phyloP scores from a whole-genome alignment of 2,329 filamentous ascomycete species.

The Phyllachora maydis region DNA sequence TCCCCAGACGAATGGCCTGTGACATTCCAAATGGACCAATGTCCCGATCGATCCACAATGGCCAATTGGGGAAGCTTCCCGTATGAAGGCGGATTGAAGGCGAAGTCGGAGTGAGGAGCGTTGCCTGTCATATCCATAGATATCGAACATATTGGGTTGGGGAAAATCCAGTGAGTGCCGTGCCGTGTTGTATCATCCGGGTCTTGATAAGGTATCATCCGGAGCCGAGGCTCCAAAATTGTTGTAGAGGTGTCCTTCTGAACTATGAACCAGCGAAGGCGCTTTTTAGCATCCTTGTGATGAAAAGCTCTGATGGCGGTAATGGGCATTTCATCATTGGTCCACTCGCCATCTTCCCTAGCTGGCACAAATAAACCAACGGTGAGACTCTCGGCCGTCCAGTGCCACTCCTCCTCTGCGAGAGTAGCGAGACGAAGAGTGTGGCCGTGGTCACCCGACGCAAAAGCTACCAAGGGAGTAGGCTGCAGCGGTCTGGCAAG shows the following conservation, averaged over 20 bases:
- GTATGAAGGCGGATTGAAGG: constrained; percentile 34
- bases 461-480: constrained; percentile 21
- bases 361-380: too few relatives aligned
- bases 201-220: constrained; percentile 11
- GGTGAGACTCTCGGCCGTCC: constrained; percentile 22
- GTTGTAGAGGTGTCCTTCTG: constrained; percentile 30
- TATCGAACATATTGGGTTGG: constrained; percentile 33
- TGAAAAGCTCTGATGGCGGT: constrained; percentile 28
- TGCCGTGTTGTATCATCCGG: constrained; percentile 5
- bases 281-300: constrained; percentile 15
- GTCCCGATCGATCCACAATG: constrained; percentile 41
- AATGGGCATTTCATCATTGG: constrained; percentile 26
- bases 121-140: constrained; percentile 28
- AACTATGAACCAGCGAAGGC: constrained; percentile 28
- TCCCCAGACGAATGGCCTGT: too few relatives aligned
- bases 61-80: constrained; percentile 38
- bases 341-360: too few relatives aligned
- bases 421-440: constrained; percentile 32
- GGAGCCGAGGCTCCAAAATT: constrained; percentile 28
- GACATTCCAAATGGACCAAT: constrained; percentile 50
- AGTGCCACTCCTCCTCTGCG: constrained; percentile 29
- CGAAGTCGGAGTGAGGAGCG: constrained; percentile 35
- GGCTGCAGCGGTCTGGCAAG: constrained; percentile 6
- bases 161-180: constrained; percentile 27
- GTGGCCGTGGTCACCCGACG: constrained; percentile 35